phyloP scores from a whole-genome alignment of 2,329 filamentous ascomycete species.

The Juglanconis oblonga region DNA sequence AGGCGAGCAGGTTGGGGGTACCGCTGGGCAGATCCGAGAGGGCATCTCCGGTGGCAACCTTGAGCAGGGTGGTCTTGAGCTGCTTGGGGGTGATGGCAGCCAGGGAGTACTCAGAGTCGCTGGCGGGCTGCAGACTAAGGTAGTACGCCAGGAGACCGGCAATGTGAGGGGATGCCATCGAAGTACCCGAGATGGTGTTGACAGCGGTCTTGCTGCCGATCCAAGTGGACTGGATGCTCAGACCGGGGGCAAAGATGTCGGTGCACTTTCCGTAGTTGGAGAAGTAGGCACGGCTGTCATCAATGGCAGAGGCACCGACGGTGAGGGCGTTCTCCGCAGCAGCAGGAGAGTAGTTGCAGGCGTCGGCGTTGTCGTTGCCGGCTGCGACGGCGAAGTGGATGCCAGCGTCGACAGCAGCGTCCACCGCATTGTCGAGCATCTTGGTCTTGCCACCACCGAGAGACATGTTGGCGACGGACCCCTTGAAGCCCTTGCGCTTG shows the following conservation, averaged over 20 bases:
- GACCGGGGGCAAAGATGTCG: conserved; percentile 96
- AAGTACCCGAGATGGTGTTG: conserved; percentile 99
- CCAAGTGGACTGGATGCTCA: conserved; percentile 98
- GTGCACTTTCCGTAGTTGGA: conserved; percentile 99
- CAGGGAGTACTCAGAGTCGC: conserved; percentile 88
- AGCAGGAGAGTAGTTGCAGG: conserved; percentile 98
- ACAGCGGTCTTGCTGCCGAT: conserved; percentile 92
- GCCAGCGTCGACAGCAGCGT: conserved; percentile 86
- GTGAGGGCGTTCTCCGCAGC: conserved; percentile 89
- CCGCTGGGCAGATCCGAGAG: conserved; percentile 79
- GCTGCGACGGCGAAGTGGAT: conserved; percentile 98
- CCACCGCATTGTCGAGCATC: conserved; percentile 86
- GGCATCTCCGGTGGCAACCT: conserved; percentile 73
- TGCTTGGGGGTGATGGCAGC: conserved; percentile 87
- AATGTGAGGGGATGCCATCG: conserved; percentile 98
- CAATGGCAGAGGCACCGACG: conserved; percentile 89
- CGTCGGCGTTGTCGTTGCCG: conserved; percentile 97
- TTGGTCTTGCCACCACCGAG: conserved; percentile 96
- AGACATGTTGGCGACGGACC: conserved; percentile 98
- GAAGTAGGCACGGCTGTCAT: conserved; percentile 98
- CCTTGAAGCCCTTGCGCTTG: conserved; percentile 97
- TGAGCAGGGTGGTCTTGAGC: conserved; percentile 86
- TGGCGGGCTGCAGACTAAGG: conserved; percentile 88
- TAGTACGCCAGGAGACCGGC: conserved; percentile 96
- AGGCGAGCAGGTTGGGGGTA: conserved; percentile 94